A percentile compares a stretch with the other conserved stretches of the same genome.
Conservation (phyloP, 192 early-diverging fungal genomes). For the Mortierella antarctica region DNA sequence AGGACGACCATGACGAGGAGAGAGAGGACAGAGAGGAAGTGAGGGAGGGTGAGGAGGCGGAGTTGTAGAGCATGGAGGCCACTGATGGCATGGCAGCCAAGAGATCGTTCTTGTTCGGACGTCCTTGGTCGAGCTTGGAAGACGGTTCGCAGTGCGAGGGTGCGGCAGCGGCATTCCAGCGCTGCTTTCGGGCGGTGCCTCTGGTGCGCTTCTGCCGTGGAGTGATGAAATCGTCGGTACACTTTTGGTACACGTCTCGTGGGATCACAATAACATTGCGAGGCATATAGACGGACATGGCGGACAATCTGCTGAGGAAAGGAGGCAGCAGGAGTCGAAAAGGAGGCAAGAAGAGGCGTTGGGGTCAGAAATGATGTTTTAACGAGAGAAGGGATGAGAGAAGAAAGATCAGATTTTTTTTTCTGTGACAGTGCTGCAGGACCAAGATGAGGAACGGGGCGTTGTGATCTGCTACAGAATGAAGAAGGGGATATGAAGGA, state of each 20-base stretch:
- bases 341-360: neutral
- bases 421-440: slow-evolving; percentile 2
- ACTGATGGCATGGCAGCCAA: slow-evolving; percentile 1
- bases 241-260: slow-evolving; percentile 42
- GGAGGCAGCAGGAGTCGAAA: neutral
- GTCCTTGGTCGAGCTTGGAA: neutral
- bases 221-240: slow-evolving; percentile 19
- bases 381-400: neutral
- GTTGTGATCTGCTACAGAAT: no score
- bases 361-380: neutral
- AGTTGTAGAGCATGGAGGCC: slow-evolving; percentile 1
- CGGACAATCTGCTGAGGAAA: neutral
- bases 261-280: slow-evolving; percentile 41
- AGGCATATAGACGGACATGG: slow-evolving; percentile 22
- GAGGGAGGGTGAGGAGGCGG: slow-evolving; percentile 30
- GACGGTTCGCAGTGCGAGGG: neutral
- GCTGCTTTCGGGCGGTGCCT: slow-evolving; percentile 12
- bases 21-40: slow-evolving; percentile 27
- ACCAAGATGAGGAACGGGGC: neutral
- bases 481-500: no score
- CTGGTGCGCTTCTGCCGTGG: slow-evolving; percentile 16
- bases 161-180: slow-evolving; percentile 1
- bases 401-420: slow-evolving; percentile 1
- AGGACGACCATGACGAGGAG: slow-evolving; percentile 18
- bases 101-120: slow-evolving; percentile 12